Base-by-base conservation (phyloP, 2,329 filamentous ascomycete species). In the Fonsecaea erecta region DNA sequence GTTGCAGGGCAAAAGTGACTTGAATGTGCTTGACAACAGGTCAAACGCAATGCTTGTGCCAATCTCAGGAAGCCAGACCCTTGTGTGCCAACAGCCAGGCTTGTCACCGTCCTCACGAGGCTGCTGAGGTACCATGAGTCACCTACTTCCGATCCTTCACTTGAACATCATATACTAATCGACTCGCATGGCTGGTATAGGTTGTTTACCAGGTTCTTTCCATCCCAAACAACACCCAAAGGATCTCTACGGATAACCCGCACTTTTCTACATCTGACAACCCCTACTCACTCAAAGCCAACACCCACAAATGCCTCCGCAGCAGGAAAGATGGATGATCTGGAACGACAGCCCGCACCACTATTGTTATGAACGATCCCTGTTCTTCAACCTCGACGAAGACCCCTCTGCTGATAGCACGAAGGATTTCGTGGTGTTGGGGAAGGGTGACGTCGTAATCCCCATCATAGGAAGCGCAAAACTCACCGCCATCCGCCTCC, bases 291-390 rank as follows among this genome's bases (percentile, higher is more conserved):
- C 21, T 26, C 18, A 48, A 24, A 26, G 12, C 26, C 21, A 26
- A 11, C 43, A 48, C 21, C 2, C 9, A 21, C 32, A 65, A 61
- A 26, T 21, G 62, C 66, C n/a, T 63, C 65, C 34, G 14, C 16
- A 2, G 12, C 32, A 48, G n/a, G 52, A 51, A 46, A 55, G 52
- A 55, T 62, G 60, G 57, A 43, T 60, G 1, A 14, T 60, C n/a
- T 60, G 57, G 43, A 52, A 37, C 9, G 12, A 18, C 43, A 60
- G 57, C 46, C 57, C 57, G 9, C 43, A 52, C 30, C 57, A 60
- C 46, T 60, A 60, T 46, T 60, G 43, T 28, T 40, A 58, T 40
- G 55, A 58, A 16, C 11, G 32, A 3, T 48, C 26, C 21, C 55
- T 52, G 14, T 60, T 60, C 57, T 37, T 37, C 18, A 40, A 60